Base-by-base conservation (phyloP, 2,329 filamentous ascomycete species). In the Pyricularia grisea region DNA sequence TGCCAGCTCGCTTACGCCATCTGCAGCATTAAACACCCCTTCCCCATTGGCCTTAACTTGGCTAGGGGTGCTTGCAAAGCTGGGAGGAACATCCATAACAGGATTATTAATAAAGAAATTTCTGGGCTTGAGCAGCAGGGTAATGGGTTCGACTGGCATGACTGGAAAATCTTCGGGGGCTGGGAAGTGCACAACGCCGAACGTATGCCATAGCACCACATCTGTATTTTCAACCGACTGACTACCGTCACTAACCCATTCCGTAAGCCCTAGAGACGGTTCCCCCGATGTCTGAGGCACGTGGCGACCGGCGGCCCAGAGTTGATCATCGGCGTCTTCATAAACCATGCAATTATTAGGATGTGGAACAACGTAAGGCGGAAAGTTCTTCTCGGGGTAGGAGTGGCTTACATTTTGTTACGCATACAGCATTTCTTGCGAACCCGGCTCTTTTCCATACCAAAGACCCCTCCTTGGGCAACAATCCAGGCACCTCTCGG, bases 401-500 rank as follows among this genome's bases (percentile, higher is more conserved):
- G 63, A 55, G 17, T 61, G 70, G 79, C 88, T 83, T 86, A 94
- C 92, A 97, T 74, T 90, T 92, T 0, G 94, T 97, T 11, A 97
- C 93, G 76, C 95, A 92, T 1, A 97, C 88, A 3, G 93, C 91
- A 76, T 97, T 92, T 50, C 93, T 82, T 0, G 94, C 92, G 74
- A 97, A 97, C 0, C 90, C 92, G 1, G 93, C 94, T 25, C 94
- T 85, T 80, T 96, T 96, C 90, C 92, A 96, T 7, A 96, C 93
- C 28, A 97, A 77, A 1, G 91, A 89, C 1, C 90, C 90, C 71
- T 91, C 87, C 80, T 93, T 95, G 2, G 94, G 93, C 11, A 97
- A 80, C 23, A 97, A 81, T 0, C 83, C 81, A 0, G 94, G 91
- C 0, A 94, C 90, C 75, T 97, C 94, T 64, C 94, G 84, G 77